phyloP scores from a whole-genome alignment of 1,139 yeast genomes.

The Williopsis jadinii region DNA sequence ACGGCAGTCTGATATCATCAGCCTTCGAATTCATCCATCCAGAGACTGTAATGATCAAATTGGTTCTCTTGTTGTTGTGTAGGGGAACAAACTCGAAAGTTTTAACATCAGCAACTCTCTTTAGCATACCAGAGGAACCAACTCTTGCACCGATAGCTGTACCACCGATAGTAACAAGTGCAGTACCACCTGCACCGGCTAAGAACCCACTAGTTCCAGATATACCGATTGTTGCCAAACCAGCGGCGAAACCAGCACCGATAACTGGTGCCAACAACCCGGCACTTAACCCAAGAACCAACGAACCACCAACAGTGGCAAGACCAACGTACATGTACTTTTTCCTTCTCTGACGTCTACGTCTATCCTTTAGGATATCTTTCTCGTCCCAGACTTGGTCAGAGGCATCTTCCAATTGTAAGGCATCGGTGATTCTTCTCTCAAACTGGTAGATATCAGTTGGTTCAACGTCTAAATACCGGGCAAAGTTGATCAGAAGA shows the following conservation, averaged over 20 bases:
- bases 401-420: constrained; percentile 74
- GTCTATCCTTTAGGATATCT: constrained; percentile 61
- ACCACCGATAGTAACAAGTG: constrained; percentile 88
- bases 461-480: constrained; percentile 45
- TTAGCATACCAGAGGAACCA: constrained; percentile 78
- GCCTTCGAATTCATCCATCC: constrained; percentile 97
- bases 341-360: constrained; percentile 55
- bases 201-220: constrained; percentile 86
- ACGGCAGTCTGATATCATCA: constrained; percentile 95
- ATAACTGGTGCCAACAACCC: constrained; percentile 96
- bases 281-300: constrained; percentile 90
- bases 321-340: constrained; percentile 85
- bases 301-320: constrained; percentile 96
- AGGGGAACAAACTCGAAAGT: constrained; percentile 92
- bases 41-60: constrained; percentile 81
- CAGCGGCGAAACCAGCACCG: constrained; percentile 98
- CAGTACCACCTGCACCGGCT: constrained; percentile 97
- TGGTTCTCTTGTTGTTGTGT: constrained; percentile 85
- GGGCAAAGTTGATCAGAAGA: constrained; percentile 60
- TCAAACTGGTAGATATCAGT: constrained; percentile 85
- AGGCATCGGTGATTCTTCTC: constrained; percentile 78
- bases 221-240: constrained; percentile 89
- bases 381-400: constrained; percentile 74
- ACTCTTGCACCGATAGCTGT: constrained; percentile 86
- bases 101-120: constrained; percentile 85